These are phyloP conservation scores for Saposhnikovia divaricata DNA, from an alignment of 129 eudicot species.

Conservation along the genomic window DNA sequence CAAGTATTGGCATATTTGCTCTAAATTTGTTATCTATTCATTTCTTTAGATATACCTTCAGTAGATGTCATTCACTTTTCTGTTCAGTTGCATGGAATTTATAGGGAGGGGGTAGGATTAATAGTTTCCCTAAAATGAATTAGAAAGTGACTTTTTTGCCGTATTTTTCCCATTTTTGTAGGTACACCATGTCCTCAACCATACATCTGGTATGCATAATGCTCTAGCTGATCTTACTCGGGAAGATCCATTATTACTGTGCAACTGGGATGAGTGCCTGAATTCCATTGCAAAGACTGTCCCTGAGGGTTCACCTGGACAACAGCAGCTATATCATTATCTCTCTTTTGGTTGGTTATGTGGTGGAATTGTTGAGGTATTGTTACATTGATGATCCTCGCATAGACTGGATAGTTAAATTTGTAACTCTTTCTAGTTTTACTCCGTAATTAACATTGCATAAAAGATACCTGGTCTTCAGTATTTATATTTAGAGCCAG, in stretches of 20 bases:
- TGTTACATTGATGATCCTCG: background rate
- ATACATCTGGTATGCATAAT: slow-evolving; percentile 83
- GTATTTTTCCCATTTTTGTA: slow-evolving; percentile 14
- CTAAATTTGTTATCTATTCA: no score
- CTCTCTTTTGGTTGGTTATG: slow-evolving; percentile 89
- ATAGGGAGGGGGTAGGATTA: background rate
- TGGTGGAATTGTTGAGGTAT: slow-evolving; percentile 94
- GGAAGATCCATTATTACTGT: slow-evolving; percentile 52
- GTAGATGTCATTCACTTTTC: background rate
- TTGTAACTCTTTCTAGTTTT: background rate
- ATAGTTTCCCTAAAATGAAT: background rate
- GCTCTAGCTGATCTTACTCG: slow-evolving; percentile 41
- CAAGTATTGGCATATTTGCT: background rate
- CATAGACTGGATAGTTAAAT: background rate
- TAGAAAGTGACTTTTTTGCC: background rate
- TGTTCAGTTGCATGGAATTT: background rate
- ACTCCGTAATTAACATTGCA: background rate
- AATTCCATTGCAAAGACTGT: slow-evolving; percentile 32
- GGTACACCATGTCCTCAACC: slow-evolving; percentile 93
- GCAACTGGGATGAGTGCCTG: slow-evolving; percentile 75
- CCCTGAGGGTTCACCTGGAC: slow-evolving; percentile 87
- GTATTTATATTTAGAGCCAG: background rate
- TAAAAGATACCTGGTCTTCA: background rate
- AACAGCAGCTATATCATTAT: slow-evolving; percentile 70
- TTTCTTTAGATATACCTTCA: background rate